A percentile compares a stretch with the other conserved stretches of the same genome.
phyloP scores from a whole-genome alignment of 352 stramenopile species.

The Globisporangium irregulare region DNA sequence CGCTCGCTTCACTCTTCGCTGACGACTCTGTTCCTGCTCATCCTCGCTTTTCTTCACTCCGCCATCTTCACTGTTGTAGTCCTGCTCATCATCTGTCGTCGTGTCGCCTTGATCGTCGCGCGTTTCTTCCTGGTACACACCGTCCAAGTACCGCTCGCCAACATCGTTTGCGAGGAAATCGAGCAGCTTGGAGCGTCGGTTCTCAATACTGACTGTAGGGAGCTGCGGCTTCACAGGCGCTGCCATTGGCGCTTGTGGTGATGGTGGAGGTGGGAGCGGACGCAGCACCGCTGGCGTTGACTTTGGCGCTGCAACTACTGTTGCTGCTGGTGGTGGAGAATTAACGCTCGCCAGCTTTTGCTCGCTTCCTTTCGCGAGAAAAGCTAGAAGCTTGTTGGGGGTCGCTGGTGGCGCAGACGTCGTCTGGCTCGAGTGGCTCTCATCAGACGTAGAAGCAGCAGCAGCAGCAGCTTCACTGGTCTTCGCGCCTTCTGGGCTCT shows the following conservation, averaged over 20 bases:
- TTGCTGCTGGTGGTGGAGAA: background rate
- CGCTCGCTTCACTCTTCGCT: conserved; percentile 24
- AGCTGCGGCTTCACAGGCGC: background rate
- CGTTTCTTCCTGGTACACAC: conserved; percentile 68
- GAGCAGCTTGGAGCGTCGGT: conserved; percentile 59
- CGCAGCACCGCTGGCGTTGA: background rate
- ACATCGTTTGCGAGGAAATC: conserved; percentile 75
- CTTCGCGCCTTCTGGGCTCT: background rate
- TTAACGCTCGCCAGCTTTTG: background rate
- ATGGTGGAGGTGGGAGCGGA: background rate
- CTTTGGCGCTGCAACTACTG: background rate
- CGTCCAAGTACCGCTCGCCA: conserved; percentile 64
- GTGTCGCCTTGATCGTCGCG: conserved; percentile 25
- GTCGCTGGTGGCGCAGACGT: conserved; percentile 1
- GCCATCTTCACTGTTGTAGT: background rate
- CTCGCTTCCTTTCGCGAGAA: conserved; percentile 29
- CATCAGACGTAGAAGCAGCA: background rate
- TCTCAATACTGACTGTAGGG: conserved; percentile 20
- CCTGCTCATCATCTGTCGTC: conserved; percentile 14
- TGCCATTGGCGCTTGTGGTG: background rate
- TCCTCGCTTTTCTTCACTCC: background rate
- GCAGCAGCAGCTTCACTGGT: background rate
- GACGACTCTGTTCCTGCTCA: conserved; percentile 7
- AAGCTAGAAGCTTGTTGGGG: conserved; percentile 40
- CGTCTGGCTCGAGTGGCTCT: background rate